Percentiles rank a stretch among this genome's conserved stretches.
Evolutionary conservation across 129 eudicot genomes (phyloP).

Genomic region (Tagetes patula): DNA sequence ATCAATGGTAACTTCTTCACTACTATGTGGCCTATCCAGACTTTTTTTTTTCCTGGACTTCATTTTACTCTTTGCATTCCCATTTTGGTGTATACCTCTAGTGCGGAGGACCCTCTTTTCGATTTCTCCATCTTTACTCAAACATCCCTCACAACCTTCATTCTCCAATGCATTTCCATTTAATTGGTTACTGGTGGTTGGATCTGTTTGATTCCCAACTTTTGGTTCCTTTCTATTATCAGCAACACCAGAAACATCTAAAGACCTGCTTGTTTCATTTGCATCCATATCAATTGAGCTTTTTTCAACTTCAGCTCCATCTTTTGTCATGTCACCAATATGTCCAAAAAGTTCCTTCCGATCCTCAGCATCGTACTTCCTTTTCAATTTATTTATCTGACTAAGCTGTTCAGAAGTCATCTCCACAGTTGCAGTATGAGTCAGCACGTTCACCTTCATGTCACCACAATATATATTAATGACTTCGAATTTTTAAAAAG

Average conservation of each 20-base stretch:
- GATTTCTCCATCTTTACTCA: slow-evolving; percentile 6
- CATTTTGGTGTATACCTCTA: not conserved
- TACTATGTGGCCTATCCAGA: not conserved
- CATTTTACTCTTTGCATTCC: not conserved
- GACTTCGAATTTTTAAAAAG: not conserved
- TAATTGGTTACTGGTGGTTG: slow-evolving; percentile 19
- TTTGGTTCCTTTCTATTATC: not conserved
- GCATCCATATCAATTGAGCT: slow-evolving; percentile 17
- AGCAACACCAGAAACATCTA: not conserved
- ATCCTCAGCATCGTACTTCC: slow-evolving; percentile 47
- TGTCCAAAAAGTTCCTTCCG: slow-evolving; percentile 39
- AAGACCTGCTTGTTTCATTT: slow-evolving; percentile 1
- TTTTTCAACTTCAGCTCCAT: slow-evolving; percentile 3
- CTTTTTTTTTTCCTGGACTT: not conserved
- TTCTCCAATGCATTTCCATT: slow-evolving; percentile 13
- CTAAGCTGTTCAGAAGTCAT: not conserved
- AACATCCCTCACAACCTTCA: slow-evolving; percentile 19
- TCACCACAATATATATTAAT: slow-evolving; percentile 13
- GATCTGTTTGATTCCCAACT: slow-evolving; percentile 6
- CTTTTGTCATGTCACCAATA: slow-evolving; percentile 7
- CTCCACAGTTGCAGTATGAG: slow-evolving; percentile 47
- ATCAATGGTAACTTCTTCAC: slow-evolving; percentile 21
- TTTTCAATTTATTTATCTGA: slow-evolving; percentile 31
- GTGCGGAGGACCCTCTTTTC: not conserved
- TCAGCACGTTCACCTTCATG: slow-evolving; percentile 68